Percentiles rank a stretch among this genome's conserved stretches.
Evolutionary conservation across 176 grass and related monocot genomes (phyloP).

Genomic region (Eragrostis nindensis): DNA sequence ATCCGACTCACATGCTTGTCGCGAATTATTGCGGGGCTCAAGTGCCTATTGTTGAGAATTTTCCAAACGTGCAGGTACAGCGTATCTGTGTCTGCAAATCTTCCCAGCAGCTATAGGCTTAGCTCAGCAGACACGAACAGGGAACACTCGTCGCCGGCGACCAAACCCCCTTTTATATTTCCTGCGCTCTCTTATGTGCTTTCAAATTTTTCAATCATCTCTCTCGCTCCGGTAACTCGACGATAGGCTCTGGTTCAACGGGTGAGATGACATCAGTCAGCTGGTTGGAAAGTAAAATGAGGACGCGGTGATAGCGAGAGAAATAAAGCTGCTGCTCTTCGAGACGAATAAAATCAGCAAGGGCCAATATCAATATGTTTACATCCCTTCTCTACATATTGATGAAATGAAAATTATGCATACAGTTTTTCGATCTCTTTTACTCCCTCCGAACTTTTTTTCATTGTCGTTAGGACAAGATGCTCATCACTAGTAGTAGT

Average conservation of each 20-base stretch:
- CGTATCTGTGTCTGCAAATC: not conserved
- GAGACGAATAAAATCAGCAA: no score
- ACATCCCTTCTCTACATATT: not conserved
- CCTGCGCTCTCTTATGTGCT: not conserved
- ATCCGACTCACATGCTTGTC: conserved; percentile 7
- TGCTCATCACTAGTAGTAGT: no score
- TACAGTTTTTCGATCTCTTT: no score
- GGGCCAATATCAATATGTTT: no score
- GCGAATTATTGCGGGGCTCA: not conserved
- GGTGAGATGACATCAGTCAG: not conserved
- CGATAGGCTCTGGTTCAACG: not conserved
- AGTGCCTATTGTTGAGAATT: not conserved
- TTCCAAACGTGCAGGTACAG: not conserved
- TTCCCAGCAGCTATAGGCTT: not conserved
- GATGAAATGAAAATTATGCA: no score
- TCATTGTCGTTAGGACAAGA: no score
- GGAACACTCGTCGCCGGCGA: not conserved
- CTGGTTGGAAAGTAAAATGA: not conserved
- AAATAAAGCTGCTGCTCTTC: no score
- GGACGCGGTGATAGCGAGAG: not conserved
- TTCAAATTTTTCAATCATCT: not conserved
- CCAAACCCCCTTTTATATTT: not conserved
- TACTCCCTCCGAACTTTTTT: no score
- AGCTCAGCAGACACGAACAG: not conserved
- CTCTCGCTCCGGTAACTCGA: not conserved